Conservation (phyloP, 2,329 filamentous ascomycete species). For the Nemania sp. region DNA sequence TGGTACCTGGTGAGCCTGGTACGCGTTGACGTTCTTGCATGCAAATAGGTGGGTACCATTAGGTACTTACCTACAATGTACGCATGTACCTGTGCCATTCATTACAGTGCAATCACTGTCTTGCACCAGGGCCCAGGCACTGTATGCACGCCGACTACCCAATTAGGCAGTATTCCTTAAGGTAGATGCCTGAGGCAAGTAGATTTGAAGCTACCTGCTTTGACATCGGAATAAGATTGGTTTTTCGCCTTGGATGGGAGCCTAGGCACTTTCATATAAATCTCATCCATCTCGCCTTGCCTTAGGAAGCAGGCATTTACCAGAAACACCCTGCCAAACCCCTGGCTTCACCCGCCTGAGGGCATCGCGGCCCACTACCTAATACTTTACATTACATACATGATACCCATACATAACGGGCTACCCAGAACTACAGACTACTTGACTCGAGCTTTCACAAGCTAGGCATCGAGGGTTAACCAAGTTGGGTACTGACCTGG, state of each 20-base stretch:
- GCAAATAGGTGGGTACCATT: too few relatives aligned
- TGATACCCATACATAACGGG: too few relatives aligned
- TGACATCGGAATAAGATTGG: constrained; percentile 11
- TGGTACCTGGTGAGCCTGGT: too few relatives aligned
- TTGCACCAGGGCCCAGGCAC: neutral
- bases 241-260: neutral
- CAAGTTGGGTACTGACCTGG: too few relatives aligned
- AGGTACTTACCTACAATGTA: too few relatives aligned
- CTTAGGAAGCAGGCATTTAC: neutral
- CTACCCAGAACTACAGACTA: too few relatives aligned
- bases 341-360: too few relatives aligned
- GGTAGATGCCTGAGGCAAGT: neutral
- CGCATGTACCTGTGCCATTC: neutral
- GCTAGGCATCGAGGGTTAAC: too few relatives aligned
- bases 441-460: too few relatives aligned
- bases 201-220: neutral
- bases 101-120: neutral
- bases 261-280: neutral
- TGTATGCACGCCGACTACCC: neutral
- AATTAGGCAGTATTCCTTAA: constrained; percentile 19
- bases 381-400: too few relatives aligned
- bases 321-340: neutral
- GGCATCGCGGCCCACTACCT: neutral
- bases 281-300: neutral
- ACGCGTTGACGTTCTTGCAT: too few relatives aligned